A percentile compares a stretch with the other conserved stretches of the same genome.
Conservation (phyloP, 192 early-diverging fungal genomes). For the Coemansia interrupta region DNA sequence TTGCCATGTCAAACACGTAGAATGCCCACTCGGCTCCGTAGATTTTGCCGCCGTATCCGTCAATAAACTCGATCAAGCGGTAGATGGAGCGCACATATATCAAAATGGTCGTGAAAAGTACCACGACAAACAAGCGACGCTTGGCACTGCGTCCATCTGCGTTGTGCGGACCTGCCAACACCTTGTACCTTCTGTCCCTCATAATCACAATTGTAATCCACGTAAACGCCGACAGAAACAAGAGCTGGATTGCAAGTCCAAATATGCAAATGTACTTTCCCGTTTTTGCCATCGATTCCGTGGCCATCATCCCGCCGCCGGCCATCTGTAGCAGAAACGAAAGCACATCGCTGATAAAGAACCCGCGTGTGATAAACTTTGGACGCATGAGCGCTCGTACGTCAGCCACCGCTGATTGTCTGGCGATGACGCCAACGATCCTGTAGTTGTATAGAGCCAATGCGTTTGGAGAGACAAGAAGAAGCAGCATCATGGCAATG, state of each 20-base stretch:
- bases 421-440: slow-evolving; percentile 21
- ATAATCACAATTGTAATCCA: slow-evolving; percentile 21
- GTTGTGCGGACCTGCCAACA: slow-evolving; percentile 8
- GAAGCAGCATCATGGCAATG: slow-evolving; percentile 36
- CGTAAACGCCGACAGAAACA: slow-evolving; percentile 43
- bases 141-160: slow-evolving; percentile 14
- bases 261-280: slow-evolving; percentile 41
- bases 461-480: slow-evolving; percentile 33
- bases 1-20: slow-evolving; percentile 49
- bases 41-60: slow-evolving; percentile 40
- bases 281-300: slow-evolving; percentile 1
- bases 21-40: slow-evolving; percentile 52
- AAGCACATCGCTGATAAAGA: slow-evolving; percentile 45
- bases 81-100: slow-evolving; percentile 51
- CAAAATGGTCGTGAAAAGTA: slow-evolving; percentile 33
- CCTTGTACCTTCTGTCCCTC: slow-evolving; percentile 17
- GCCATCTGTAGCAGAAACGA: slow-evolving; percentile 43
- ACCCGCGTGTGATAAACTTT: slow-evolving; percentile 44
- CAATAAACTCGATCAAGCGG: slow-evolving; percentile 47
- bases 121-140: slow-evolving; percentile 16
- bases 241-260: slow-evolving; percentile 37
- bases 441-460: slow-evolving; percentile 44
- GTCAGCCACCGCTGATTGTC: neutral
- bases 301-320: slow-evolving; percentile 48
- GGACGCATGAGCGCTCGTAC: slow-evolving; percentile 23